These are phyloP conservation scores for Emericellopsis terricola DNA, from an alignment of 495 filamentous ascomycete species.

Conservation along the genomic window DNA sequence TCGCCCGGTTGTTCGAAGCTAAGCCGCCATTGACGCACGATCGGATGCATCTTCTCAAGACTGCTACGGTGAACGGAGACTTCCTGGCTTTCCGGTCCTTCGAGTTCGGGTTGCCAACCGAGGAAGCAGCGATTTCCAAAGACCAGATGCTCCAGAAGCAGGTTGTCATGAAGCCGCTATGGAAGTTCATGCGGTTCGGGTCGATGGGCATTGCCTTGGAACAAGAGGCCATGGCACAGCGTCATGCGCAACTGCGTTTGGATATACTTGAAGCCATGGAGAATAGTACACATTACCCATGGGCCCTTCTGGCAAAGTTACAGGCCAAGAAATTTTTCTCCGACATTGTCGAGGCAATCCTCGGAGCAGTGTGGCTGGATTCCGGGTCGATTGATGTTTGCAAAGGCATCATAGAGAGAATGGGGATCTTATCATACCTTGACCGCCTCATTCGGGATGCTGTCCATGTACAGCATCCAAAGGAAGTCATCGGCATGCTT, in stretches of 20 bases:
- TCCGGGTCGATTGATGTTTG: constrained; percentile 44
- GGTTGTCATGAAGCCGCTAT: constrained; percentile 28
- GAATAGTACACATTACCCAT: constrained; percentile 43
- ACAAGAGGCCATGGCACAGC: constrained; percentile 23
- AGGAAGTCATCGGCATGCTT: constrained; percentile 45
- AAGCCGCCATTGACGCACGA: constrained; percentile 32
- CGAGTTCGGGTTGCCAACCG: constrained; percentile 22
- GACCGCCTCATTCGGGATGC: constrained; percentile 36
- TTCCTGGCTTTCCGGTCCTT: constrained; percentile 79
- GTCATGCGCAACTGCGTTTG: constrained; percentile 30
- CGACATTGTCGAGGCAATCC: constrained; percentile 63
- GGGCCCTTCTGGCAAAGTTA: constrained; percentile 48
- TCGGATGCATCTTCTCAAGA: constrained; percentile 56
- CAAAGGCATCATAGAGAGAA: constrained; percentile 33
- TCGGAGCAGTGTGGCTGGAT: constrained; percentile 81
- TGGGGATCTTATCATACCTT: constrained; percentile 50
- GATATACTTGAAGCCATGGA: constrained; percentile 31
- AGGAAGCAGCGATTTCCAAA: constrained; percentile 9
- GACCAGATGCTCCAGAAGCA: constrained; percentile 3
- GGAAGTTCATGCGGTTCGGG: constrained; percentile 49
- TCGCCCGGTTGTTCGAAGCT: constrained; percentile 20
- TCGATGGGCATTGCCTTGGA: constrained; percentile 21
- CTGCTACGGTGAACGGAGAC: constrained; percentile 65
- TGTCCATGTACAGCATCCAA: constrained; percentile 55
- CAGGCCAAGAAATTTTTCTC: constrained; percentile 66